These are phyloP conservation scores for Cydonia oblonga DNA, from an alignment of 331 rosid genomes.

Conservation along the genomic window DNA sequence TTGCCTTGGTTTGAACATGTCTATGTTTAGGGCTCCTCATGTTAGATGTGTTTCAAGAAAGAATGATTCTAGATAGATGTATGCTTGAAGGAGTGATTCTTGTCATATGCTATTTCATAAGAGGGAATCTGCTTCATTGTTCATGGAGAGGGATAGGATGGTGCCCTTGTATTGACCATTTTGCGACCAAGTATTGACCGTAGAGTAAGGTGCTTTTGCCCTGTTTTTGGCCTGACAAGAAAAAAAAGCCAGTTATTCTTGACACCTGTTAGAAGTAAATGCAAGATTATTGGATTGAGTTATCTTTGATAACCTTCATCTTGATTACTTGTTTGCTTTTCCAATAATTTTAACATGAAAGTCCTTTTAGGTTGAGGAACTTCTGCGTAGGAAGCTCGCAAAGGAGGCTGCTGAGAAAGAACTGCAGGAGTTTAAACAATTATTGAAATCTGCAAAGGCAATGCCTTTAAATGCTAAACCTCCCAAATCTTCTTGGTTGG, in stretches of 20 bases:
- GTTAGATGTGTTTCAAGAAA: constrained; percentile 1
- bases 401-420: constrained; percentile 88
- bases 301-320: not conserved
- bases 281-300: not conserved
- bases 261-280: not conserved
- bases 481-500: constrained; percentile 66
- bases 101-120: no score
- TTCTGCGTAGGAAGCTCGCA: constrained; percentile 51
- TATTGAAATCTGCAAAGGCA: constrained; percentile 58
- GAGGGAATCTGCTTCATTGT: not conserved
- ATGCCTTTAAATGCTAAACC: constrained; percentile 60
- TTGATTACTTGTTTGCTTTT: constrained; percentile 5
- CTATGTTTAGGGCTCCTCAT: not conserved
- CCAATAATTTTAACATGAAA: constrained; percentile 1
- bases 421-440: constrained; percentile 45
- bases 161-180: not conserved
- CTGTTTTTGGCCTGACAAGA: not conserved
- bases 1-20: not conserved
- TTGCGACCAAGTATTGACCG: not conserved
- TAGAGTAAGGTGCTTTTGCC: not conserved
- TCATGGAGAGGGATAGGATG: not conserved
- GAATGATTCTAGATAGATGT: not conserved
- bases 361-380: constrained; percentile 69
- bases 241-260: not conserved
- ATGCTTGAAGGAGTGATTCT: not conserved